Base-by-base conservation (phyloP, 768 basidiomycete genomes). In the Boletus tomentosulus region DNA sequence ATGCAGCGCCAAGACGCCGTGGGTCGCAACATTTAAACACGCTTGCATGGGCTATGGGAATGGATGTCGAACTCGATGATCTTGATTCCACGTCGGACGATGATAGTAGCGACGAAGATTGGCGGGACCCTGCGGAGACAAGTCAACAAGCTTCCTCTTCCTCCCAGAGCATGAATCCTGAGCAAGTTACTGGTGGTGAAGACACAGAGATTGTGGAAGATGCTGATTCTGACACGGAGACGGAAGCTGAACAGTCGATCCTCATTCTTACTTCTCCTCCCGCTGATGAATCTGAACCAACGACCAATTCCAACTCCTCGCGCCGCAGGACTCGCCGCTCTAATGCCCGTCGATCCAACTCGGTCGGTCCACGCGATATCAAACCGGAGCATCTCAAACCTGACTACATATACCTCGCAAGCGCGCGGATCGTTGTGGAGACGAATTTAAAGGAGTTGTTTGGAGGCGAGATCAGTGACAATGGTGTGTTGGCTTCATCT, bases 321-420 rank as follows among this genome's bases (percentile, higher is more conserved):
- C 51, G 56, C 38, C 57, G 59, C 11, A 59, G 56, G 49, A 64
- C 55, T 12, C 63, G 59, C 25, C 63, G 49, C 8, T 63, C 51
- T 22, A 59, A 56, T 30, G 58, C 43, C 41, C 55, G 65, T 57
- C 51, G 37, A 24, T 27, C 51, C 6, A 50, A 53, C 4, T 61
- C 27, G 0, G 51, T 65, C 24, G 65, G 65, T 6, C 56, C 66
- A 4, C 35, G 50, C 45, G 41, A 56, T 34, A 66, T 66, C 41
- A 52, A 56, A 11, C 60, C 66, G 4, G 63, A 68, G 27, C 67
- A 76, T 22, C 64, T 66, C 16, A 56, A 75, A 15, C 78, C 78
- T 0, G 82, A 84, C 58, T 84, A 82, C 64, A 67, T 69, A 2
- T 83, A 73, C 65, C 74, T 83, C 12, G 72, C 78, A 3, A 76